phyloP scores from a whole-genome alignment of 2,329 filamentous ascomycete genomes.

The Fusarium albosuccineum region DNA sequence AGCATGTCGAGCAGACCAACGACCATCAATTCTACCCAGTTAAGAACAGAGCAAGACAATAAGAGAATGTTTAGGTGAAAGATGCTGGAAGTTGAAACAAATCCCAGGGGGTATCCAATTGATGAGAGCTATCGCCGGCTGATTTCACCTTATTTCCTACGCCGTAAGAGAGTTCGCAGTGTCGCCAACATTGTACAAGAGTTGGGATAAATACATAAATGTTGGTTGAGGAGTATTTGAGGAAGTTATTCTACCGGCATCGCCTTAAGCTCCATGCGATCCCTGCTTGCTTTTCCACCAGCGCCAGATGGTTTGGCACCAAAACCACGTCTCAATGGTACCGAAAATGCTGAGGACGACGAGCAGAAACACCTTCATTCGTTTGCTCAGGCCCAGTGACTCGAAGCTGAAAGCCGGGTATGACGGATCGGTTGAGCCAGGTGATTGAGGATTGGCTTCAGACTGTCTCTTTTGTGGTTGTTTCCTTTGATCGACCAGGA shows the following conservation, averaged over 20 bases:
- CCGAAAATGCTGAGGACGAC: conserved; percentile 47
- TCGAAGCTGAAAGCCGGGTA: conserved; percentile 45
- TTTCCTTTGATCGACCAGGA: neutral
- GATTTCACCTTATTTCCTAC: too few relatives aligned
- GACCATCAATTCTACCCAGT: too few relatives aligned
- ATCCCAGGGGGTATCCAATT: too few relatives aligned
- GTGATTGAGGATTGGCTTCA: neutral
- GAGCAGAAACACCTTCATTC: conserved; percentile 44
- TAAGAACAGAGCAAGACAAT: too few relatives aligned
- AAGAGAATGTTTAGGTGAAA: too few relatives aligned
- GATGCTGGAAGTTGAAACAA: too few relatives aligned
- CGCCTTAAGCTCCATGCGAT: neutral
- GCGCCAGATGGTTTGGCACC: conserved; percentile 47
- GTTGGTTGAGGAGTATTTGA: too few relatives aligned
- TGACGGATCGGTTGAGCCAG: conserved; percentile 20
- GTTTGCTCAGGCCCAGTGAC: conserved; percentile 47
- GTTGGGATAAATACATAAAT: neutral
- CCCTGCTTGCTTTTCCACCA: conserved; percentile 42
- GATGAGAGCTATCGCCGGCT: too few relatives aligned
- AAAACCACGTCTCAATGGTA: conserved; percentile 52
- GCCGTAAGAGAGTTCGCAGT: too few relatives aligned
- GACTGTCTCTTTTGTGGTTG: neutral
- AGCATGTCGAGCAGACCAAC: too few relatives aligned
- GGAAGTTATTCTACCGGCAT: neutral
- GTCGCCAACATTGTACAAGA: neutral